Base-by-base conservation (phyloP, 495 filamentous ascomycete species). In the Parmelia sp. region DNA sequence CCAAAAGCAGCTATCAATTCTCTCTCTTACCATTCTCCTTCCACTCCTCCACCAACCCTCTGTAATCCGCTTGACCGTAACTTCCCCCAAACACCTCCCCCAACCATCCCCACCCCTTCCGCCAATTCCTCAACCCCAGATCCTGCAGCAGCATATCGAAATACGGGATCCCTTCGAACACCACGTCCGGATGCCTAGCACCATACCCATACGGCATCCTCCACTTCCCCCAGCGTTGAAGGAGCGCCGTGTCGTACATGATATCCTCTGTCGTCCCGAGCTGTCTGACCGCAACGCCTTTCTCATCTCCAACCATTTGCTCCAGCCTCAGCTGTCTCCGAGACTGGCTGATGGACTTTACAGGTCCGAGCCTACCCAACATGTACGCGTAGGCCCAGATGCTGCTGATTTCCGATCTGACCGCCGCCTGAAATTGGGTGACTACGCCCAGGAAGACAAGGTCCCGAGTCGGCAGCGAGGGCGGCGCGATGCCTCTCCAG, bases 81-180 rank as follows among this genome's bases (percentile, higher is more conserved):
- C 75, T 36, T 77, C 67, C 74, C 76, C 39, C 15, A 68, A 74
- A 12, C 60, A 60, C 66, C 83, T 86, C 36, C 78, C 70, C 61
- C 64, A 66, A 0, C 75, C 81, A 69, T 72, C 78, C 37, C 14
- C 73, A 72, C 3, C 68, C 57, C 67, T 85, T 86, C 31, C 83
- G 70, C 59, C 67, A 66, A 6, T 57, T 58, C 9, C 71, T 49
- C 35, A 88, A 69, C 17, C 89, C 89, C 58, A 94, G 63, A 70
- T 93, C 90, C 2, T 74, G 70, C 60, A 90, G 69, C 74, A 92
- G 66, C 66, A 90, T 65, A 74, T 93, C 90, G 5, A 91, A 71
- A 69, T 92, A 95, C n/a, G 90, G 86, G 51, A 92, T 66, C 3
- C 80, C 82, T 72, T 94, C 90, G 69, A 91, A 92, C 57, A 88